A percentile compares a stretch with the other conserved stretches of the same genome.
phyloP scores from a whole-genome alignment of 805 yeast genomes.

The Candida incommunis region DNA sequence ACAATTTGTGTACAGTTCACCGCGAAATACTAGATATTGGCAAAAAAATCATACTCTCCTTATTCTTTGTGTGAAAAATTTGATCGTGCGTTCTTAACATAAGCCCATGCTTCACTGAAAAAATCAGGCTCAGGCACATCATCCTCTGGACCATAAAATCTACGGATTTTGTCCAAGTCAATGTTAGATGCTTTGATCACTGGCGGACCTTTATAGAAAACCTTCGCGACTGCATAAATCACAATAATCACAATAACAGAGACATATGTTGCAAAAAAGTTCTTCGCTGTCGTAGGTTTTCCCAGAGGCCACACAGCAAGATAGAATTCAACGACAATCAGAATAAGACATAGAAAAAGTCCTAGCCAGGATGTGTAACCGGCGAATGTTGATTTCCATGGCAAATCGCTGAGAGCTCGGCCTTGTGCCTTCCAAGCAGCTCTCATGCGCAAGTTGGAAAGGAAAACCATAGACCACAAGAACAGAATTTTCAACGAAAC shows the following conservation, averaged over 20 bases:
- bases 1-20: no score
- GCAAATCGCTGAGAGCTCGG: slow-evolving; percentile 14
- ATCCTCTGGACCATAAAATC: neutral
- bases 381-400: slow-evolving; percentile 2
- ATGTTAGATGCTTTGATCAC: neutral
- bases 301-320: neutral
- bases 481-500: slow-evolving; percentile 21
- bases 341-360: slow-evolving; percentile 30
- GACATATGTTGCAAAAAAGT: slow-evolving; percentile 1
- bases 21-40: no score
- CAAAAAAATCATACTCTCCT: neutral
- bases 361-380: slow-evolving; percentile 19
- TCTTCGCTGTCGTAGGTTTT: neutral
- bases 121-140: slow-evolving; percentile 1
- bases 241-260: slow-evolving; percentile 28
- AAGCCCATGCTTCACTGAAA: neutral
- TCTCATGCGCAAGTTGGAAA: slow-evolving; percentile 35
- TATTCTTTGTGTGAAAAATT: neutral
- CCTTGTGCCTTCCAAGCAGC: slow-evolving; percentile 23
- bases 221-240: neutral
- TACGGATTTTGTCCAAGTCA: neutral
- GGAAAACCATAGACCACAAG: slow-evolving; percentile 38
- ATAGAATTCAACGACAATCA: slow-evolving; percentile 19
- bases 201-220: neutral
- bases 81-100: neutral